Evolutionary conservation across 2,329 filamentous ascomycete species (phyloP), one percentile per base, ranked within the genome.

Genomic region (Colletotrichum siamense): DNA sequence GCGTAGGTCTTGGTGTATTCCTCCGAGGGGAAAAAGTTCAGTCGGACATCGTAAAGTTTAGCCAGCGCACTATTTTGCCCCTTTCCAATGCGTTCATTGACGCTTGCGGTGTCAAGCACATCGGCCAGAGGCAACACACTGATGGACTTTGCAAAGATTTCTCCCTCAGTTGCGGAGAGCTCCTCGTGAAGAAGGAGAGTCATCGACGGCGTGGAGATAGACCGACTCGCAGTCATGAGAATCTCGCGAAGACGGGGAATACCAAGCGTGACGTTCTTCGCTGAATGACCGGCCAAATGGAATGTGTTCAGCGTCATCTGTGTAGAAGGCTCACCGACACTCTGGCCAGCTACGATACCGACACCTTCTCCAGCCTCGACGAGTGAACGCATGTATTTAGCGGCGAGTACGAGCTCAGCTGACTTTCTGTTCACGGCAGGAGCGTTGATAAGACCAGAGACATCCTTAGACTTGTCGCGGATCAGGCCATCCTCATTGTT

Each of bases 261-360:
- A 95, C 97, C 97, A 24, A 98, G 91, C 1, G 97, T 99, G 83
- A 99, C 98, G 91, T 99, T 99, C 90, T 98, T 99, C 34, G 97
- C 94, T 24, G 97, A 96, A 89, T 99, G 96, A 82, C 97, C 97
- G 85, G 97, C 97, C 91, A 99, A 95, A 91, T 99, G 97, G 92
- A 99, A 99, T 32, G 98, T 99, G 87, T 99, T 99, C 71, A 99
- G 88, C 9, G 98, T 99, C 98, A 99, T 99, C 85, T 99, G 97
- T 13, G 97, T 99, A 4, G 96, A 98, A 10, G 98, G 97, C 83
- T 99, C 98, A 83, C 97, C 97, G 57, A 99, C 93, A 36, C 96
- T 99, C 86, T 99, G 97, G 12, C 96, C 96, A 67, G 98, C 98
- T 75, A 99, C 95, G 78, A 99, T 98, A 79, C 97, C 97, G 30